These are phyloP conservation scores for Apiospora rasikravindrae DNA, from an alignment of 2,329 filamentous ascomycete genomes.

Conservation along the genomic window DNA sequence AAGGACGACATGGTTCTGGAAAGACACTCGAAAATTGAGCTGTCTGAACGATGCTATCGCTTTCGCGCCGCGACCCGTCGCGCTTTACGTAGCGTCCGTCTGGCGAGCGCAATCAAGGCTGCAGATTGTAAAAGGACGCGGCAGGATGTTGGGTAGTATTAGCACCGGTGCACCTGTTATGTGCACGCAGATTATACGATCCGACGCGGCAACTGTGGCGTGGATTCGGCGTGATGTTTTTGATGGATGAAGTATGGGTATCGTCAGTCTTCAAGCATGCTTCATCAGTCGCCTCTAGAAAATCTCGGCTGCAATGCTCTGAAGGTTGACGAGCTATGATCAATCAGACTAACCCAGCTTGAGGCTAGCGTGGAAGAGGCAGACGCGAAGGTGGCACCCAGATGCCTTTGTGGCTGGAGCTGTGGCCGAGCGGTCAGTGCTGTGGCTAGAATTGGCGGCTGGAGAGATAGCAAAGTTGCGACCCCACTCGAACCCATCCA, in stretches of 20 bases:
- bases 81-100: conserved; percentile 29
- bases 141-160: background rate
- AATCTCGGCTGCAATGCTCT: conserved; percentile 15
- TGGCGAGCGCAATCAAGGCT: conserved; percentile 29
- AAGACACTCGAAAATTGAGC: conserved; percentile 30
- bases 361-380: background rate
- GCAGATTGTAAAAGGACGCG: background rate
- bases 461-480: background rate
- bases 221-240: conserved; percentile 8
- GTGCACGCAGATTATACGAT: background rate
- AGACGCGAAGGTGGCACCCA: conserved; percentile 2
- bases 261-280: conserved; percentile 1
- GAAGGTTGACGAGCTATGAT: conserved; percentile 7
- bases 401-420: background rate
- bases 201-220: background rate
- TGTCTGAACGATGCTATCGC: conserved; percentile 32
- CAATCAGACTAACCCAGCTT: background rate
- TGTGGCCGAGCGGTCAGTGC: background rate
- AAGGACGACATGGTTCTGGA: conserved; percentile 52
- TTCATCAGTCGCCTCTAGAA: conserved; percentile 16
- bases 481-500: background rate
- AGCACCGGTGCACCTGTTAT: background rate
- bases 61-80: conserved; percentile 42
- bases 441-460: conserved; percentile 14
- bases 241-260: conserved; percentile 17